Evolutionary conservation across 495 filamentous ascomycete genomes (phyloP).

Genomic region (Trichoderma reesei): DNA sequence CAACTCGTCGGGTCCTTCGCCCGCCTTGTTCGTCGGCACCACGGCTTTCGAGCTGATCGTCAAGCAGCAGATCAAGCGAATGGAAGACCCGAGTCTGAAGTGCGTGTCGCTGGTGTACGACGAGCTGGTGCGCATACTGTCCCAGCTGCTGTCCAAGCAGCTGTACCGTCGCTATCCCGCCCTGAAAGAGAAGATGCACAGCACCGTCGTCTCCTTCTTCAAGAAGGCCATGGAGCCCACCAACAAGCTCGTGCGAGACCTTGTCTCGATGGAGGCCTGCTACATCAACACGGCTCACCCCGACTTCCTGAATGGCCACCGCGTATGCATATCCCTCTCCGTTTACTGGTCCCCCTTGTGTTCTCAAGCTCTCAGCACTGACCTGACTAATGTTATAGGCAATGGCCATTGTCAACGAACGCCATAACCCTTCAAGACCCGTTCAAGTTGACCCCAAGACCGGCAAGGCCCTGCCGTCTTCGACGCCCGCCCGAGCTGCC

Average conservation of each 20-base stretch:
- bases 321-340: conserved; percentile 38
- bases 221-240: conserved; percentile 97
- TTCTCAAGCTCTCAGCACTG: conserved; percentile 5
- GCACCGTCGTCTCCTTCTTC: conserved; percentile 90
- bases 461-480: conserved; percentile 71
- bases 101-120: conserved; percentile 97
- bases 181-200: conserved; percentile 94
- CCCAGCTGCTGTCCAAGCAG: conserved; percentile 78
- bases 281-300: conserved; percentile 99
- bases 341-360: not conserved
- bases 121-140: conserved; percentile 91
- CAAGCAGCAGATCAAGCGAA: conserved; percentile 93
- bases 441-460: conserved; percentile 99
- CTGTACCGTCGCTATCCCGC: conserved; percentile 85
- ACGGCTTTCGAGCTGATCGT: conserved; percentile 97
- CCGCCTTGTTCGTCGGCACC: conserved; percentile 94
- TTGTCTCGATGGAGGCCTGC: conserved; percentile 90
- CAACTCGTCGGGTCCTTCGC: conserved; percentile 97
- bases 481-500: conserved; percentile 54
- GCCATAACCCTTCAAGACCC: conserved; percentile 67
- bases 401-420: conserved; percentile 96
- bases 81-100: conserved; percentile 94
- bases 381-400: conserved; percentile 39
- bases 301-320: conserved; percentile 93
- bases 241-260: conserved; percentile 89